Evolutionary conservation across 2,329 filamentous ascomycete species (phyloP).

Genomic region (Clarireedia sp.): DNA sequence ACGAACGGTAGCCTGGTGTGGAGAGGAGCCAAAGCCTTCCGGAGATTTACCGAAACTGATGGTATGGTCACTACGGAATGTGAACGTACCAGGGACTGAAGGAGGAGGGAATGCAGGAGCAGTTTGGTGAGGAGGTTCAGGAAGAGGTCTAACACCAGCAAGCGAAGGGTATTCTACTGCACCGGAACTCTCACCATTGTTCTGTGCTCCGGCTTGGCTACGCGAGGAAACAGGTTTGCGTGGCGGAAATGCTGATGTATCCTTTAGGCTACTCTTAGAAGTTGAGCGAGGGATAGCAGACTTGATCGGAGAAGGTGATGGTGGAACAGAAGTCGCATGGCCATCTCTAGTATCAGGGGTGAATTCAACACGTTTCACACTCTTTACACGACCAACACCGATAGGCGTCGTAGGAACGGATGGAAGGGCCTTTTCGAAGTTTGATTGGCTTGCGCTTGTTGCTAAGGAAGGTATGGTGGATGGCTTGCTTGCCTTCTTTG

Average conservation of each 20-base stretch:
- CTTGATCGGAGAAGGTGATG: constrained; percentile 51
- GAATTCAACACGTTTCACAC: constrained; percentile 70
- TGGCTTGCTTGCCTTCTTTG: constrained; percentile 18
- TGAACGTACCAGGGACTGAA: constrained; percentile 50
- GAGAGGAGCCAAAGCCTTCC: constrained; percentile 47
- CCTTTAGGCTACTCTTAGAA: constrained; percentile 28
- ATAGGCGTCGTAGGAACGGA: constrained; percentile 51
- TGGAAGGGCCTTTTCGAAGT: constrained; percentile 47
- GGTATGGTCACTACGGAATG: constrained; percentile 58
- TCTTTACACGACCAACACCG: constrained; percentile 41
- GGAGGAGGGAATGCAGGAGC: constrained; percentile 7
- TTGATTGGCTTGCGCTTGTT: constrained; percentile 39
- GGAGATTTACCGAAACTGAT: constrained; percentile 46
- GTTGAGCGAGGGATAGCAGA: constrained; percentile 38
- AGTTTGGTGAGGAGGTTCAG: constrained; percentile 15
- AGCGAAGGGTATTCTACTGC: constrained; percentile 27
- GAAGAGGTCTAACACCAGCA: constrained; percentile 21
- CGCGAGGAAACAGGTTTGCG: neutral
- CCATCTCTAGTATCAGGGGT: constrained; percentile 57
- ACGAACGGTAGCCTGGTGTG: constrained; percentile 53
- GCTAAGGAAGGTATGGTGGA: constrained; percentile 20
- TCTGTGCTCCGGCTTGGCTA: neutral
- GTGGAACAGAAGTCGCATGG: constrained; percentile 32
- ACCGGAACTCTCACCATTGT: neutral
- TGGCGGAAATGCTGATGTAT: neutral